phyloP scores from a whole-genome alignment of 75 land plant genomes.

The Cupressus sempervirens region DNA sequence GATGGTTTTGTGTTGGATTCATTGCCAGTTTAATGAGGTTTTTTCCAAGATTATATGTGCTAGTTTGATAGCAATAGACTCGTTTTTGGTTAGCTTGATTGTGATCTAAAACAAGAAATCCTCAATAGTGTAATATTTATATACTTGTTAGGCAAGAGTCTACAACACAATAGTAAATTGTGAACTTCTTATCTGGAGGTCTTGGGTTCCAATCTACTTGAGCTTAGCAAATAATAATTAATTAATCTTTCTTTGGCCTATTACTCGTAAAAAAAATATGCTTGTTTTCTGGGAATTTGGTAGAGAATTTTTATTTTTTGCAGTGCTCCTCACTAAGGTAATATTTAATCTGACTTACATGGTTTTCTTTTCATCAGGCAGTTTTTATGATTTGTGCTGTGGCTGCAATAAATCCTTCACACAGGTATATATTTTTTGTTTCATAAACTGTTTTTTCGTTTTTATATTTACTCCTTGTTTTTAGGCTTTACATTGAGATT shows the following conservation, averaged over 20 bases:
- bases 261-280: too few species aligned
- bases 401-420: slow-evolving; percentile 65
- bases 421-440: slow-evolving; percentile 41
- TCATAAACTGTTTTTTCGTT: neutral
- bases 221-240: too few species aligned
- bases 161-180: too few species aligned
- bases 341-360: neutral
- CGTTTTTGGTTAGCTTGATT: neutral
- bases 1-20: neutral
- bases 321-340: neutral
- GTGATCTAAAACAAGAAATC: neutral
- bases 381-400: slow-evolving; percentile 81
- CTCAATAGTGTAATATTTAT: neutral
- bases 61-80: neutral
- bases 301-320: neutral
- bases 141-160: too few species aligned
- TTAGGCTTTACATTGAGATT: neutral
- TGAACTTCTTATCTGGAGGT: too few species aligned
- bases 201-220: too few species aligned
- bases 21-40: neutral
- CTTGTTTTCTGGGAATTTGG: neutral
- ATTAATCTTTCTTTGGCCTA: too few species aligned
- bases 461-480: neutral
- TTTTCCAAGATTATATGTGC: neutral
- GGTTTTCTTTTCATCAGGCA: slow-evolving; percentile 43